Evolutionary conservation across 768 basidiomycete genomes (phyloP).

Genomic region (Mycena floridula): DNA sequence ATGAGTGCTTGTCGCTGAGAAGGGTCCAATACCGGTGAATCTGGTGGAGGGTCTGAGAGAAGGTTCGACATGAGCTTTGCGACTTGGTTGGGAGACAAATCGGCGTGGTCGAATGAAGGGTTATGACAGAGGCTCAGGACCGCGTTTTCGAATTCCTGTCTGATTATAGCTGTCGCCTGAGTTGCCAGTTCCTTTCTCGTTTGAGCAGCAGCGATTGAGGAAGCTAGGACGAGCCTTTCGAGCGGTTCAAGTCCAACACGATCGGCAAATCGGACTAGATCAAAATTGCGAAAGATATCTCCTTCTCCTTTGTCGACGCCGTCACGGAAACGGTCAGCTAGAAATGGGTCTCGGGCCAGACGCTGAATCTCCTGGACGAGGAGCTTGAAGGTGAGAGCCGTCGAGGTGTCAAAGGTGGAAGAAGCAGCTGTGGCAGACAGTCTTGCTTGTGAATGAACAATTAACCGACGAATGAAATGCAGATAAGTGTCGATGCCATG

Average conservation of each 20-base stretch:
- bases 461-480: slow-evolving; percentile 95
- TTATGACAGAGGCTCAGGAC: slow-evolving; percentile 70
- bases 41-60: slow-evolving; percentile 62
- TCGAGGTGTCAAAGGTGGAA: slow-evolving; percentile 67
- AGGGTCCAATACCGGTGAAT: slow-evolving; percentile 65
- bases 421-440: slow-evolving; percentile 54
- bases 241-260: slow-evolving; percentile 75
- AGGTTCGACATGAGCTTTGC: slow-evolving; percentile 78
- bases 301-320: slow-evolving; percentile 86
- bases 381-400: slow-evolving; percentile 75
- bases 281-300: slow-evolving; percentile 77
- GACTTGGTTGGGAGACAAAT: slow-evolving; percentile 68
- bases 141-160: slow-evolving; percentile 75
- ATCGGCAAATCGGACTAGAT: slow-evolving; percentile 78
- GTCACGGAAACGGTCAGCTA: slow-evolving; percentile 87
- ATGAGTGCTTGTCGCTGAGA: slow-evolving; percentile 73
- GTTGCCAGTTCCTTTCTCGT: slow-evolving; percentile 48
- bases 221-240: slow-evolving; percentile 71
- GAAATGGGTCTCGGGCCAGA: slow-evolving; percentile 83
- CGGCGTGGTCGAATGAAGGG: slow-evolving; percentile 77
- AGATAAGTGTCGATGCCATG: slow-evolving; percentile 96
- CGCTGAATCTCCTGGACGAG: slow-evolving; percentile 85
- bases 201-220: slow-evolving; percentile 63
- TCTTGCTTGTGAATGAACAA: slow-evolving; percentile 78
- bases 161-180: slow-evolving; percentile 67